Percentiles rank a stretch among this genome's conserved stretches.
phyloP scores from a whole-genome alignment of 768 basidiomycete species.

The Boletus vinaceobasis region DNA sequence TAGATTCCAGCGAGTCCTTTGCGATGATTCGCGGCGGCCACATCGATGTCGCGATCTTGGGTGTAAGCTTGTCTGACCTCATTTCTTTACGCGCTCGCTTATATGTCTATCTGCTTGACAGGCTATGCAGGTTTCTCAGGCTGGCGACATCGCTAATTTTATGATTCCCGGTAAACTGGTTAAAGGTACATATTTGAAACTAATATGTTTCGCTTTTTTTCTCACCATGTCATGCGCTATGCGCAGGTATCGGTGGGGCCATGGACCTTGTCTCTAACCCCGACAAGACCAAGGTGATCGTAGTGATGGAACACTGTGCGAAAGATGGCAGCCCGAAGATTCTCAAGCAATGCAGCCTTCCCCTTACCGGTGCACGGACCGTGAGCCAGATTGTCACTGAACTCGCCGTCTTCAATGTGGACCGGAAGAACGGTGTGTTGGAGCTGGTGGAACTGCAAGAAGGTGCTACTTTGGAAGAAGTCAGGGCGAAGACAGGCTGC shows the following conservation, averaged over 20 bases:
- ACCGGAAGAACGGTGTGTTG: constrained; percentile 69
- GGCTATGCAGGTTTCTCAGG: constrained; percentile 94
- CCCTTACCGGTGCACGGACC: constrained; percentile 82
- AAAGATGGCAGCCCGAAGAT: constrained; percentile 91
- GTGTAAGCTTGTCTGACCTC: constrained; percentile 47
- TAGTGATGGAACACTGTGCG: constrained; percentile 84
- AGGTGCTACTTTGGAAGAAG: constrained; percentile 79
- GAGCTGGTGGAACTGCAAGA: constrained; percentile 80
- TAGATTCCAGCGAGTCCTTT: constrained; percentile 88
- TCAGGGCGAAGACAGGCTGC: constrained; percentile 83
- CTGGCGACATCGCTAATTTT: constrained; percentile 94
- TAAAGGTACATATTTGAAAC: constrained; percentile 49
- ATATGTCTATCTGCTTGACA: constrained; percentile 26
- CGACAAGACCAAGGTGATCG: constrained; percentile 90
- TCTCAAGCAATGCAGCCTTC: constrained; percentile 73
- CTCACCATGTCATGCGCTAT: constrained; percentile 4
- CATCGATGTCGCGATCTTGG: constrained; percentile 89
- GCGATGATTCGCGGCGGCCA: constrained; percentile 98
- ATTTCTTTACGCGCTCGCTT: background rate
- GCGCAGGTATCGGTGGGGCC: constrained; percentile 84
- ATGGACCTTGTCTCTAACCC: constrained; percentile 98
- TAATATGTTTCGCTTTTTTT: background rate
- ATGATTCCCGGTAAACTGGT: constrained; percentile 97
- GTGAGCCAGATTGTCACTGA: constrained; percentile 94
- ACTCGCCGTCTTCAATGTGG: constrained; percentile 85